phyloP scores from a whole-genome alignment of 192 early-diverging fungal species.

The Kappamyces sp. region DNA sequence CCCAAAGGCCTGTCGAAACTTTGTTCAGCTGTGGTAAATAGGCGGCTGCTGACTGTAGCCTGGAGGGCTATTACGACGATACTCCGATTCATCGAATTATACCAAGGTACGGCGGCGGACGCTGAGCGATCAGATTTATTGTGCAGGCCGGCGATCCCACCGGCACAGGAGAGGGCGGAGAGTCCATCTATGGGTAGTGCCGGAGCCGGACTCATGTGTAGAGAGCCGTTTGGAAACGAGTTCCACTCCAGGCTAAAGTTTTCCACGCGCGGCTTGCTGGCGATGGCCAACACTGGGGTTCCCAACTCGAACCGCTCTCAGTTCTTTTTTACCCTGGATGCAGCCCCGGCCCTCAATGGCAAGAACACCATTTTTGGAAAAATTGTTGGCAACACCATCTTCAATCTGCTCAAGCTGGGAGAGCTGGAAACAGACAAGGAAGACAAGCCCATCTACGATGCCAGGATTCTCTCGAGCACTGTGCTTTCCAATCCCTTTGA shows the following conservation, averaged over 20 bases:
- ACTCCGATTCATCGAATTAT: conserved; percentile 89
- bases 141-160: conserved; percentile 94
- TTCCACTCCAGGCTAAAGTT: conserved; percentile 91
- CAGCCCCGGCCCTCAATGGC: conserved; percentile 74
- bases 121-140: conserved; percentile 58
- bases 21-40: conserved; percentile 74
- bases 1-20: conserved; percentile 89
- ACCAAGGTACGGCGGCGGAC: conserved; percentile 20
- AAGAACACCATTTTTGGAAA: conserved; percentile 93
- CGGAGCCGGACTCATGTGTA: conserved; percentile 3
- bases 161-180: conserved; percentile 67
- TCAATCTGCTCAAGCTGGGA: conserved; percentile 82
- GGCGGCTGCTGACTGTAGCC: conserved; percentile 20
- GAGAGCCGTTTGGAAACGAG: conserved; percentile 69
- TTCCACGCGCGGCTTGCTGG: conserved; percentile 76
- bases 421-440: conserved; percentile 72
- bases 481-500: conserved; percentile 86
- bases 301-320: conserved; percentile 78
- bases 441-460: conserved; percentile 74
- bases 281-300: conserved; percentile 77
- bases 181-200: conserved; percentile 75
- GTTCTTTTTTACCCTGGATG: conserved; percentile 91
- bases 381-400: conserved; percentile 87
- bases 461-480: conserved; percentile 54
- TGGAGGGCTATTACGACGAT: conserved; percentile 85